phyloP scores from a whole-genome alignment of 148 eudicot genomes.

The Camellia lanceoleosa region DNA sequence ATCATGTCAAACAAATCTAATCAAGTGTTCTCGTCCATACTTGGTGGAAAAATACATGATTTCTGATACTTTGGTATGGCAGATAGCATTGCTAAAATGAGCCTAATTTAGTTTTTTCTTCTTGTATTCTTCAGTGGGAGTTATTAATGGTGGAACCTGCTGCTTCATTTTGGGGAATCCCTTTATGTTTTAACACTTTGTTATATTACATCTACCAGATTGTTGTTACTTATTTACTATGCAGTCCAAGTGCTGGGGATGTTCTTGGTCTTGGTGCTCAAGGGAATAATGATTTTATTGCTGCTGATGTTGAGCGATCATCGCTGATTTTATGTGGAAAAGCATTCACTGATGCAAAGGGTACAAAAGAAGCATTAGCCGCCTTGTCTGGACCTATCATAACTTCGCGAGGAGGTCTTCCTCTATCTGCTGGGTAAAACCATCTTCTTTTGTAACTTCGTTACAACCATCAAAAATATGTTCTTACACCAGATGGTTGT shows the following conservation, averaged over 20 bases:
- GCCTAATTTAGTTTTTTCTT: neutral
- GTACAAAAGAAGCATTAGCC: slow-evolving; percentile 22
- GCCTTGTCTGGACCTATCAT: slow-evolving; percentile 28
- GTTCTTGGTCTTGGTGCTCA: slow-evolving; percentile 27
- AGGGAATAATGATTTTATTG: slow-evolving; percentile 25
- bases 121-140: neutral
- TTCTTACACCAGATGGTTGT: neutral
- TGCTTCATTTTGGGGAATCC: slow-evolving; percentile 1
- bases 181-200: neutral
- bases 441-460: neutral
- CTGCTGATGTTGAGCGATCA: slow-evolving; percentile 29
- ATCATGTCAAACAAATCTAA: neutral
- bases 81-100: neutral
- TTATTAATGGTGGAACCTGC: neutral
- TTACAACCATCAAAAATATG: neutral
- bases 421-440: slow-evolving; percentile 25
- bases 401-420: slow-evolving; percentile 31
- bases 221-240: neutral
- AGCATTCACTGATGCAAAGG: slow-evolving; percentile 29
- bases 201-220: neutral
- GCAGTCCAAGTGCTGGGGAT: slow-evolving; percentile 27
- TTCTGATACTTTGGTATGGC: neutral
- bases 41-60: neutral
- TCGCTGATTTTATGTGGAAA: slow-evolving; percentile 31
- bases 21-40: neutral